phyloP scores from a whole-genome alignment of 179 eudicot genomes.

The Heliamphora pulchella region DNA sequence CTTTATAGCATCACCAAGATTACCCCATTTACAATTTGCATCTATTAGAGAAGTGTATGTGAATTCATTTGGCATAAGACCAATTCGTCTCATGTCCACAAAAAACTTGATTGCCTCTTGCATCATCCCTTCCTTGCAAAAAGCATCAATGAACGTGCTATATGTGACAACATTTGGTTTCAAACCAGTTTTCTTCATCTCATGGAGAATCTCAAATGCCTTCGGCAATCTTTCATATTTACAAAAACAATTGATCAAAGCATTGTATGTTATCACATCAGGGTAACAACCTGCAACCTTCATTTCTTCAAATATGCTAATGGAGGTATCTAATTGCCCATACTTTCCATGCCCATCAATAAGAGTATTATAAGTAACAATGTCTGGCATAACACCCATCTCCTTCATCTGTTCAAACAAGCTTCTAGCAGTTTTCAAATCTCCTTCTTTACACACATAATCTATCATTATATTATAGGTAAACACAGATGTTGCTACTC shows the following conservation, averaged over 20 bases:
- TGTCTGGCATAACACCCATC: constrained; percentile 55
- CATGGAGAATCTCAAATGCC: constrained; percentile 64
- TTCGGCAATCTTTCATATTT: constrained; percentile 56
- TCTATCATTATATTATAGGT: constrained; percentile 83
- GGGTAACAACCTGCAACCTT: constrained; percentile 54
- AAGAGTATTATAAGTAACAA: constrained; percentile 83
- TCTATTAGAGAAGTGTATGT: constrained; percentile 84
- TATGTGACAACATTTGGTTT: constrained; percentile 87
- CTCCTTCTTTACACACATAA: constrained; percentile 66
- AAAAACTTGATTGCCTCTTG: constrained; percentile 74
- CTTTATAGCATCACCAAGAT: constrained; percentile 47
- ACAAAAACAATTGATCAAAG: constrained; percentile 77
- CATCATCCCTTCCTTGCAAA: constrained; percentile 88
- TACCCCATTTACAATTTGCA: constrained; percentile 66
- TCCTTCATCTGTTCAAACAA: constrained; percentile 60
- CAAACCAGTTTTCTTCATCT: constrained; percentile 61
- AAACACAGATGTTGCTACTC: constrained; percentile 63
- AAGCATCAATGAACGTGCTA: constrained; percentile 91
- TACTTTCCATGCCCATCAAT: constrained; percentile 83
- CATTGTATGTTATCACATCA: constrained; percentile 84
- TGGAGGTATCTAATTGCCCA: constrained; percentile 51
- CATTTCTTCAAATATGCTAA: constrained; percentile 58
- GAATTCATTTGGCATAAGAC: constrained; percentile 75
- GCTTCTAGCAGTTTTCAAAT: constrained; percentile 45
- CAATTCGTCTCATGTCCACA: constrained; percentile 76